These are phyloP conservation scores for Cytospora chrysosperma DNA, from an alignment of 2,329 filamentous ascomycete species.

Conservation along the genomic window DNA sequence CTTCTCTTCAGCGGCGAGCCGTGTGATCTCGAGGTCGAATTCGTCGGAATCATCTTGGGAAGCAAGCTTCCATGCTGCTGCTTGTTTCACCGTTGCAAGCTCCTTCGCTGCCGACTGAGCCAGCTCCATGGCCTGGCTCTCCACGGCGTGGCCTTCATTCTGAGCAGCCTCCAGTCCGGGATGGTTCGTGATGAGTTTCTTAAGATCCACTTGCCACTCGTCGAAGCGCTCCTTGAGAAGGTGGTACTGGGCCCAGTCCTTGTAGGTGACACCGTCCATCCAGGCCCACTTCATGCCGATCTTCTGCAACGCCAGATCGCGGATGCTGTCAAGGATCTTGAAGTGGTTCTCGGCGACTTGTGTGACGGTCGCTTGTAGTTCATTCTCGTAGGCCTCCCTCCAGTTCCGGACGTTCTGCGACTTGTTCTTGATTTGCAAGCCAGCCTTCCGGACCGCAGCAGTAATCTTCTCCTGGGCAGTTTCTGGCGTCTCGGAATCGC, in stretches of 20 bases:
- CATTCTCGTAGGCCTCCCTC: conserved; percentile 69
- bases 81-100: conserved; percentile 76
- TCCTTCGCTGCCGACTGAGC: conserved; percentile 79
- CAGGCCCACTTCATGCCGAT: conserved; percentile 95
- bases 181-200: conserved; percentile 72
- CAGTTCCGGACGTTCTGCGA: conserved; percentile 76
- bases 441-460: conserved; percentile 61
- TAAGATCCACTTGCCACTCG: conserved; percentile 81
- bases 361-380: conserved; percentile 67
- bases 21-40: conserved; percentile 69
- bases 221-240: conserved; percentile 78
- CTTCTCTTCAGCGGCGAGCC: conserved; percentile 51
- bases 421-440: conserved; percentile 70
- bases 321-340: conserved; percentile 76
- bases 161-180: conserved; percentile 68
- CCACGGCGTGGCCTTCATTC: conserved; percentile 55
- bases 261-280: conserved; percentile 94
- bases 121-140: conserved; percentile 76
- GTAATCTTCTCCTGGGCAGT: conserved; percentile 45
- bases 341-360: conserved; percentile 78
- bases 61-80: conserved; percentile 79
- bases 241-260: conserved; percentile 96
- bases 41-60: conserved; percentile 73
- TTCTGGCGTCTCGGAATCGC: conserved; percentile 36
- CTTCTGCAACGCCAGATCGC: conserved; percentile 82